Evolutionary conservation across 805 yeast species (phyloP), one percentile per base, ranked within the genome.

Genomic region (Kuraishia piskuri): DNA sequence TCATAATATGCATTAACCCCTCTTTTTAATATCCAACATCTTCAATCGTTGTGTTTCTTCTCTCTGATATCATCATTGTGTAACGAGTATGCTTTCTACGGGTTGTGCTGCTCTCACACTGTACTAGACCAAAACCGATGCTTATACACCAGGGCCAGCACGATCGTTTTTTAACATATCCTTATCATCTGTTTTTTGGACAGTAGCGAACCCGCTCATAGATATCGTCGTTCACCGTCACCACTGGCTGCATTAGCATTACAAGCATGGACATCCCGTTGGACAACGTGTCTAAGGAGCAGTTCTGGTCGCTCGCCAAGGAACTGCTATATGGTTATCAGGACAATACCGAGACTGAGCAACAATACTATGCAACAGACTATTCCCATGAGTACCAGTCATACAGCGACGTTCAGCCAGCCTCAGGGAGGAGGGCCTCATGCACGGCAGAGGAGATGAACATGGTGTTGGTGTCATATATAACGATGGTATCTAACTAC

Each of bases 251-350:
- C 14, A 31, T 62, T 45, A 53, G 46, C 62, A 60, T 60, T 31
- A 24, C 21, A 26, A 23, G n/a, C n/a, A 47, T 47, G 49, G 36
- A 23, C n/a, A 26, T 23, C 22, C 36, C 31, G n/a, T 26, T 26
- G 26, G 66, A 62, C 17, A 52, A 56, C 22, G 61, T 65, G 22
- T 56, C 68, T 10, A 22, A 56, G 23, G 61, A 63, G 9, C 55
- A 61, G 58, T 69, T 69, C 51, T 69, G 73, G 74, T 57, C 61
- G 22, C 51, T 60, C 22, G 67, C 68, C 2, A 61, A 63, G 24
- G 68, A 65, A 40, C 56, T 69, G 20, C 52, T 69, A 9, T 61
- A 61, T 48, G 61, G 67, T 1, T 52, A 52, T 14, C 51, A 52
- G 50, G 53, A 54, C 37, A 49, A 52, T 37, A n/a, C 19, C 7